Base-by-base conservation (phyloP, 805 yeast species). In the Starmerella roubikii region DNA sequence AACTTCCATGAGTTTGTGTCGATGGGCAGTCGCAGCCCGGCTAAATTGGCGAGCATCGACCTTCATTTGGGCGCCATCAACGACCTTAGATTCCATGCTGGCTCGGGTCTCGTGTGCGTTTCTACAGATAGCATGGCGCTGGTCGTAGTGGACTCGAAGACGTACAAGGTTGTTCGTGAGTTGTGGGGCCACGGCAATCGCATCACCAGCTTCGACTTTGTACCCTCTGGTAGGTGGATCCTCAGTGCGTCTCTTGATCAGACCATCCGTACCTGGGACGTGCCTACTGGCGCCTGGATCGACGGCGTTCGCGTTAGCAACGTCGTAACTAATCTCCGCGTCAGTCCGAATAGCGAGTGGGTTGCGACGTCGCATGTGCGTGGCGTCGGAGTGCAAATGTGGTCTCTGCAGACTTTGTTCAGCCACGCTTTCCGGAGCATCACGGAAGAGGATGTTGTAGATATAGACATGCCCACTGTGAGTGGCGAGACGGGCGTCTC, bases 221-320 rank as follows among this genome's bases (percentile, higher is more conserved):
- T 93, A 3, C 93, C 94, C 4, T 88, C 86, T 57, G 97, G 96
- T 26, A 74, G 96, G 57, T 91, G 97, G 96, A 63, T 91, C 26
- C 76, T 91, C 8, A 74, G 91, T 19, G 76, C 82, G 1, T 70
- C 85, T 1, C 65, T 85, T 44, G 99, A 91, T 56, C 69, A 82
- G 2, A 85, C 97, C 0, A 66, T 91, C 35, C 72, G 98, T 53
- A 84, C 95, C 0, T 91, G 97, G 97, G 97, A 91, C 58, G 69
- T 91, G 43, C 97, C 97, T 30, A 80, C 95, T 1, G 97, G 98
- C 35, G 83, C 86, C 1, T 88, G 97, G 59, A 84, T 91, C 41
- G 98, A 91, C 62, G 96, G 95, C 46, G 76, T 88, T 15, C 62
- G 65, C 38, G 68, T 91, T 20, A 74, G 78, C 1, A 73, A 68